Evolutionary conservation across 225 moss, liverwort and hornwort species (phyloP).

Genomic region (Thuidium tamariscinum): DNA sequence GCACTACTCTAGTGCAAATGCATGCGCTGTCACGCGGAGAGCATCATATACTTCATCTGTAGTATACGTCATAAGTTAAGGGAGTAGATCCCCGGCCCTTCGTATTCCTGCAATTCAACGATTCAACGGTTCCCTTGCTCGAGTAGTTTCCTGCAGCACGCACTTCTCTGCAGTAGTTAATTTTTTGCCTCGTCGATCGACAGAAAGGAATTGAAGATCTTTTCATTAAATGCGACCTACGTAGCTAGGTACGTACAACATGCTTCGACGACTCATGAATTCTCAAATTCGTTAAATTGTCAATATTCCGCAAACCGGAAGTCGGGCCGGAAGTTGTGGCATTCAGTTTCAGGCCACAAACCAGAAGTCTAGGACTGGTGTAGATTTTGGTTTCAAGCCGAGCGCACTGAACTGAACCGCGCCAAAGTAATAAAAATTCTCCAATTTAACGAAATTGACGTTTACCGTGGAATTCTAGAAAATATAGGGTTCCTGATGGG

Average conservation of each 20-base stretch:
- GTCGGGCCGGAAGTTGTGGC: neutral
- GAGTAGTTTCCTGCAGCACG: neutral
- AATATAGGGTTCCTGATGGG: neutral
- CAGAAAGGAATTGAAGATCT: neutral
- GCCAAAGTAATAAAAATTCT: neutral
- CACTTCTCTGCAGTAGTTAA: neutral
- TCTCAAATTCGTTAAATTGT: neutral
- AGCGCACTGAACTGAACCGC: too few species aligned
- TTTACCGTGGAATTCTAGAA: neutral
- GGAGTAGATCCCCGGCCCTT: too few species aligned
- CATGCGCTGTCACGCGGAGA: neutral
- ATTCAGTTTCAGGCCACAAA: neutral
- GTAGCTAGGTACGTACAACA: too few species aligned
- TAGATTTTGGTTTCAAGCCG: neutral
- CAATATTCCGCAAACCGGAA: neutral
- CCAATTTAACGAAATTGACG: too few species aligned
- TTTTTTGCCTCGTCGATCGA: too few species aligned
- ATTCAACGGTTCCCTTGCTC: neutral
- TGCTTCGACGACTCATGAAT: neutral
- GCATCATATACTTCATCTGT: neutral
- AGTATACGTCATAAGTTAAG: neutral
- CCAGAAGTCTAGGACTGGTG: too few species aligned
- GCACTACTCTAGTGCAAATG: neutral
- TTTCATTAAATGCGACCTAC: too few species aligned
- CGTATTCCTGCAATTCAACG: neutral